Conservation (phyloP, 2,329 filamentous ascomycete species). For the Aspergillus sp. region DNA sequence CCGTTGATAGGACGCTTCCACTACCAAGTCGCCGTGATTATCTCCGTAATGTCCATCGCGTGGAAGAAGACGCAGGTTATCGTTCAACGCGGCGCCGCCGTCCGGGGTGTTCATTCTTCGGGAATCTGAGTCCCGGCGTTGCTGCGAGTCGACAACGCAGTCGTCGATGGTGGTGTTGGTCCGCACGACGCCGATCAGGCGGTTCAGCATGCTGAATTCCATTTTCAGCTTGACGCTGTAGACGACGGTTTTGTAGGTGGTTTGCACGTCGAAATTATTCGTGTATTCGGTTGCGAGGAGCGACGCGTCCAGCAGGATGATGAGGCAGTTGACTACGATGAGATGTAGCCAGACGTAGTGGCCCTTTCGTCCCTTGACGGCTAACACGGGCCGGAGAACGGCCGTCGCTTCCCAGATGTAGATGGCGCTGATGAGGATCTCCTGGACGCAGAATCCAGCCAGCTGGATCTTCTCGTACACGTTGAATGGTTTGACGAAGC, state of each 20-base stretch:
- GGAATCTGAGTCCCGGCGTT: not conserved
- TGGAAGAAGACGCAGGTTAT: not conserved
- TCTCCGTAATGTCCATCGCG: not conserved
- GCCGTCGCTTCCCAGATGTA: constrained; percentile 52
- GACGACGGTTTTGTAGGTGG: constrained; percentile 32
- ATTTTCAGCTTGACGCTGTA: constrained; percentile 42
- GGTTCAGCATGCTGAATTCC: constrained; percentile 52
- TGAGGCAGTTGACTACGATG: constrained; percentile 42
- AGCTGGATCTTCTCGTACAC: constrained; percentile 51
- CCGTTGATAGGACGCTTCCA: not conserved
- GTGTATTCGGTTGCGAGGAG: constrained; percentile 36
- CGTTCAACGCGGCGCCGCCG: not conserved
- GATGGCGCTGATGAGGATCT: constrained; percentile 50
- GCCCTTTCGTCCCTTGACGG: constrained; percentile 36
- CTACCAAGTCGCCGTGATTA: not conserved
- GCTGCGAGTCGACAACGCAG: not conserved
- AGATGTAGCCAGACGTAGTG: constrained; percentile 44
- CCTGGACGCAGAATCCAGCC: constrained; percentile 52
- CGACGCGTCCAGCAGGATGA: constrained; percentile 43
- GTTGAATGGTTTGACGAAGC: not conserved
- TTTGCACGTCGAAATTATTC: constrained; percentile 35
- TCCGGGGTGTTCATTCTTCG: not conserved
- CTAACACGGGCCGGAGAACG: constrained; percentile 38
- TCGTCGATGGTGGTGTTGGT: not conserved
- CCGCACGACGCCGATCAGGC: constrained; percentile 25